Conservation (phyloP, 495 filamentous ascomycete genomes). For the Podospora australis region DNA sequence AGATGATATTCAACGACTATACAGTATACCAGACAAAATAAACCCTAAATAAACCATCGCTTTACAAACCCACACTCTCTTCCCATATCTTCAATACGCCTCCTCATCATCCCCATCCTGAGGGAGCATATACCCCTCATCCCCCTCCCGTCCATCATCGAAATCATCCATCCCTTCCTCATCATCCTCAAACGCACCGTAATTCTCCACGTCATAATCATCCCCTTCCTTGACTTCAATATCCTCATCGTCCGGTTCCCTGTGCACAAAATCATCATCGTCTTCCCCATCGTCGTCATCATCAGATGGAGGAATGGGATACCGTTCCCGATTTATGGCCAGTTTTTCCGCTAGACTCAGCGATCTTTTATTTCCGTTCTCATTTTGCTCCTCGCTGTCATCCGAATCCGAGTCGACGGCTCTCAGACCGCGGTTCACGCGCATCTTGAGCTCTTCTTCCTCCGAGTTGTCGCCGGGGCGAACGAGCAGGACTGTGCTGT, state of each 20-base stretch:
- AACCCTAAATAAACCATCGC: no score
- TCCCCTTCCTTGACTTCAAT: not conserved
- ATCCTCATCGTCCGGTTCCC: not conserved
- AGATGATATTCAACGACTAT: no score
- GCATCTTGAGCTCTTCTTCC: constrained; percentile 1
- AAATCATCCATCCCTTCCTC: not conserved
- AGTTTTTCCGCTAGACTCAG: not conserved
- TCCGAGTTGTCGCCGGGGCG: constrained; percentile 12
- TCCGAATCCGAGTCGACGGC: not conserved
- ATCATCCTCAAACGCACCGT: not conserved
- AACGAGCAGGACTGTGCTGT: not conserved
- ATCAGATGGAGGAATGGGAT: not conserved
- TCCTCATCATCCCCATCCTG: no score
- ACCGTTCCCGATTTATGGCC: not conserved
- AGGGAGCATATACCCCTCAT: no score
- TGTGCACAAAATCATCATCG: not conserved
- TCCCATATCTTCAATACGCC: no score
- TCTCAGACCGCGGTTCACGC: not conserved
- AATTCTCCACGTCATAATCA: not conserved
- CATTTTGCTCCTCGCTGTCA: not conserved
- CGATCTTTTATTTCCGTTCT: not conserved
- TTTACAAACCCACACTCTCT: no score
- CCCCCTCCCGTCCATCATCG: no score
- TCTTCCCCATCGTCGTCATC: not conserved
- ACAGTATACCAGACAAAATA: no score